Conservation (phyloP, 2,329 filamentous ascomycete species). For the Calonectria leucothoes region DNA sequence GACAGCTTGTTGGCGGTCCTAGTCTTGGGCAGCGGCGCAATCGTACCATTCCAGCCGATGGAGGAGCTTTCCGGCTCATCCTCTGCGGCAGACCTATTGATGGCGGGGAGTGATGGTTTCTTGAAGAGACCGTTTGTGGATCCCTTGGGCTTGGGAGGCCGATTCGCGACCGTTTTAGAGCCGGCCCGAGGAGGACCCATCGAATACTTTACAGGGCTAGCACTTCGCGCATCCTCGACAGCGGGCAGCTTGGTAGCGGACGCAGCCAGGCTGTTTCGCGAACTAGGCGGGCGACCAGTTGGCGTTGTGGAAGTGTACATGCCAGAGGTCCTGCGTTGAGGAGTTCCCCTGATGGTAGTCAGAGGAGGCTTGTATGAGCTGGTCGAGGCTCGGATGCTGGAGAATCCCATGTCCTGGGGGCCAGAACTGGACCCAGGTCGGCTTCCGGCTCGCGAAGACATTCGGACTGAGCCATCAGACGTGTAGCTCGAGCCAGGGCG, state of each 20-base stretch:
- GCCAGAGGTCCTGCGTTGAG: conserved; percentile 47
- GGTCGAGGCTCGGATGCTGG: conserved; percentile 57
- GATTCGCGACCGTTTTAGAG: conserved; percentile 59
- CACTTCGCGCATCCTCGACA: conserved; percentile 42
- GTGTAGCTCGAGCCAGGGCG: conserved; percentile 70
- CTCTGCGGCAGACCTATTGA: conserved; percentile 43
- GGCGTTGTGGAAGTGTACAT: conserved; percentile 37
- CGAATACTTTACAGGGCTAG: conserved; percentile 53
- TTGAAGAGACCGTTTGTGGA: conserved; percentile 65
- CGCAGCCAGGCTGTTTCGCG: conserved; percentile 36
- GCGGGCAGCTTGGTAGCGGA: conserved; percentile 40
- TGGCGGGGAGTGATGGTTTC: conserved; percentile 63
- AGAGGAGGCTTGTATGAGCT: conserved; percentile 57
- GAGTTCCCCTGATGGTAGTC: conserved; percentile 57
- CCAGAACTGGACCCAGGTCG: conserved; percentile 67
- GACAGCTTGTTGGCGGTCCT: conserved; percentile 28
- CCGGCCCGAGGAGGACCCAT: conserved; percentile 52
- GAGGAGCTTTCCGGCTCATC: conserved; percentile 32
- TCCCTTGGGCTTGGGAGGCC: conserved; percentile 61
- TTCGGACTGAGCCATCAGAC: conserved; percentile 67
- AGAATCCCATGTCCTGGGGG: conserved; percentile 51
- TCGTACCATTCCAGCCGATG: conserved; percentile 45
- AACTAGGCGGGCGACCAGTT: conserved; percentile 36
- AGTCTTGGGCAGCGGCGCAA: conserved; percentile 34
- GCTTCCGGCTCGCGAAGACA: conserved; percentile 62